These are phyloP conservation scores for Glebionis coronaria DNA, from an alignment of 129 eudicot genomes.

Conservation along the genomic window DNA sequence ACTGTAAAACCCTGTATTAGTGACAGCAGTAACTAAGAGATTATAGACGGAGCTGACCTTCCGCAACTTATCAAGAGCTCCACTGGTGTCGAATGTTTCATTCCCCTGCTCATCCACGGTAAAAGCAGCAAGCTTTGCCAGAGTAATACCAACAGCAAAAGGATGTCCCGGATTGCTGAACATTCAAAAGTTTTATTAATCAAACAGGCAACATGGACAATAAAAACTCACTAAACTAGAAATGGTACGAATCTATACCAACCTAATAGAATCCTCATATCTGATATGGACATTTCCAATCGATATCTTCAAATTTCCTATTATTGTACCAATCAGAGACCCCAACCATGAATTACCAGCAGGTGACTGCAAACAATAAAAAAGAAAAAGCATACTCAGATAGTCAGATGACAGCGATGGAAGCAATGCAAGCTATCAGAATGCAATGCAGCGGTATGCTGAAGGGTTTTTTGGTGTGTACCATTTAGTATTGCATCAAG, in stretches of 20 bases:
- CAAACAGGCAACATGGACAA: neutral
- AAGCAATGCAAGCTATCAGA: slow-evolving; percentile 16
- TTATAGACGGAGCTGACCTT: slow-evolving; percentile 53
- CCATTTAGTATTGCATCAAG: slow-evolving; percentile 10
- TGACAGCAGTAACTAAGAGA: slow-evolving; percentile 6
- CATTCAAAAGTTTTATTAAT: neutral
- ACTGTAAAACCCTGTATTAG: neutral
- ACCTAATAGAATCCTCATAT: slow-evolving; percentile 94
- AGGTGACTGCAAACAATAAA: slow-evolving; percentile 49
- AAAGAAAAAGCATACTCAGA: slow-evolving; percentile 13
- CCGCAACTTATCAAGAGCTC: slow-evolving; percentile 90
- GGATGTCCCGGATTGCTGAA: slow-evolving; percentile 92
- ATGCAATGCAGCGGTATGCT: slow-evolving; percentile 9
- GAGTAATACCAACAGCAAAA: slow-evolving; percentile 88
- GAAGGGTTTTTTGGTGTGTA: neutral
- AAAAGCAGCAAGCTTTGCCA: slow-evolving; percentile 97
- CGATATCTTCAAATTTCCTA: slow-evolving; percentile 91
- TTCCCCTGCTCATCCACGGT: slow-evolving; percentile 96
- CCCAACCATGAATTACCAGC: slow-evolving; percentile 93
- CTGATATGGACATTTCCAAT: slow-evolving; percentile 94
- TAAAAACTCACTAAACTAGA: slow-evolving; percentile 2
- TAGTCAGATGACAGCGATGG: neutral
- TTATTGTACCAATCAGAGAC: slow-evolving; percentile 81
- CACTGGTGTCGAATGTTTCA: slow-evolving; percentile 98
- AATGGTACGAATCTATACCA: slow-evolving; percentile 20